Base-by-base conservation (phyloP, 1,284 basidiomycete genomes). In the Naganishia cerealis region DNA sequence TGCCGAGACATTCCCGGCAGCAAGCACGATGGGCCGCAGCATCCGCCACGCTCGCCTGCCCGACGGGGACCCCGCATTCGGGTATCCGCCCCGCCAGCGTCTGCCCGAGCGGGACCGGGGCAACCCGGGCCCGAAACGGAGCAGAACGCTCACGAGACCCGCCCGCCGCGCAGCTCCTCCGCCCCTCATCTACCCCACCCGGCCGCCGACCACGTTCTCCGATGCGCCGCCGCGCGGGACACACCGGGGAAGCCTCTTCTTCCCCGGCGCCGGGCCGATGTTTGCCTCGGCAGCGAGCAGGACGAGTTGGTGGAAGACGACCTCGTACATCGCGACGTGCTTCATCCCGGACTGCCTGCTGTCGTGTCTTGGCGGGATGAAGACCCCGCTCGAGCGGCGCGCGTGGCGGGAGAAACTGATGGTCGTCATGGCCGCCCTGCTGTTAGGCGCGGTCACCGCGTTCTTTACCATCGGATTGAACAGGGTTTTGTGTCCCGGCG, bases 381-480 rank as follows among this genome's bases (percentile, higher is more conserved):
- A 86, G 75, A 91, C 94, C 78, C 85, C 86, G 77, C 83, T 86
- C 63, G 84, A 87, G 69, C 85, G 87, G 72, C 92, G 97, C 81
- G 96, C 96, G 0, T 99, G 96, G 96, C 86, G 96, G 74, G 96
- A 99, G 81, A 99, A 99, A 84, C 87, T 97, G 70, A 87, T 94
- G 7, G 85, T 99, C 9, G 97, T 94, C 79, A 87, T 90, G 79
- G 88, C 96, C 75, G 90, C 93, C 65, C 74, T 87, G 68, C 40
- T 92, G 29, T 81, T 97, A 29, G 96, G 94, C 73, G 88, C 84
- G 26, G 81, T 85, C 57, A 87, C 98, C 63, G 95, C 91, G 10
- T 99, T 98, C 80, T 85, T 90, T 69, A 99, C 96, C 56, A 92
- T 99, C 76, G 96, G 94, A 21, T 87, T 97, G 67, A 92, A 97